phyloP scores from a whole-genome alignment of 2,329 filamentous ascomycete genomes.

The Diplodia seriata region DNA sequence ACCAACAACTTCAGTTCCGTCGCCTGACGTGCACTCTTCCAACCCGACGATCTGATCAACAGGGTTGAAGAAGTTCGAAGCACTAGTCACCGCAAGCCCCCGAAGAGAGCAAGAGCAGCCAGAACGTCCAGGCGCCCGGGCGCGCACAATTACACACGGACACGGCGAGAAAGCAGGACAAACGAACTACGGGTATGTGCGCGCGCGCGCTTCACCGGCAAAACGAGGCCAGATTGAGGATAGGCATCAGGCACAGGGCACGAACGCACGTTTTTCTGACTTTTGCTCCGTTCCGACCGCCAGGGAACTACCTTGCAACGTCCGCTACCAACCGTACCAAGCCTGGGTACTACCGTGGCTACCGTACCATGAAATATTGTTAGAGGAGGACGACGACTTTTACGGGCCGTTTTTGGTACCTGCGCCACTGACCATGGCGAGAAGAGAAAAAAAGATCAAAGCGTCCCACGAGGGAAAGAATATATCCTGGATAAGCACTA shows the following conservation, averaged over 20 bases:
- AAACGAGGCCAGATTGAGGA: background rate
- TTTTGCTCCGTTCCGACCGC: background rate
- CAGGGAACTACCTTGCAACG: conserved; percentile 4
- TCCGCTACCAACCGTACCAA: background rate
- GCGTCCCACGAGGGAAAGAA: background rate
- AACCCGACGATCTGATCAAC: background rate
- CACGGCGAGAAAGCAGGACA: background rate
- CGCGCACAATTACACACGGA: background rate
- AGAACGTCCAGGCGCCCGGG: background rate
- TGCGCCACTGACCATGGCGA: background rate
- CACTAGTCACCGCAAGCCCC: background rate
- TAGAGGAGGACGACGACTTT: background rate
- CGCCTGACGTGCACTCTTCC: no score
- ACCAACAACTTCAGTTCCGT: no score
- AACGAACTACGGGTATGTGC: background rate
- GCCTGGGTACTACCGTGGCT: background rate
- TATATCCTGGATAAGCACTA: background rate
- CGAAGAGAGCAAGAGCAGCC: background rate
- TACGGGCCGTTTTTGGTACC: background rate
- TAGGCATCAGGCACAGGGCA: background rate
- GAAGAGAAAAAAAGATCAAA: no score
- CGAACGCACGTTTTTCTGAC: background rate
- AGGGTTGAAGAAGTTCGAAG: background rate
- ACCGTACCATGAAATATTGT: background rate
- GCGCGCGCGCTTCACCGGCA: conserved; percentile 1